Evolutionary conservation across 495 filamentous ascomycete genomes (phyloP).

Genomic region (Penicillium angulare): DNA sequence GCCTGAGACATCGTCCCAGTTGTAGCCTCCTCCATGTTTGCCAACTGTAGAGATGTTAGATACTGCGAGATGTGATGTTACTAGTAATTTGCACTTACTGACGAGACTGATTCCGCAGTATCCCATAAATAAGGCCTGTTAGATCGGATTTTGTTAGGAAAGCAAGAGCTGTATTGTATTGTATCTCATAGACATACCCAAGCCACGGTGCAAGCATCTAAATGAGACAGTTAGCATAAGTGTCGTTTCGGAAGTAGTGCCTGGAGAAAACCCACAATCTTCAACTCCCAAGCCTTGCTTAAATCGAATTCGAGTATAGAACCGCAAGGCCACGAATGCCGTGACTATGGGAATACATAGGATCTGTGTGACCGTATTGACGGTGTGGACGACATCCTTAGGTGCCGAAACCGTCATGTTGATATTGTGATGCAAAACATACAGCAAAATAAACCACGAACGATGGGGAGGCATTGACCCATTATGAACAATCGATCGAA

Average conservation of each 20-base stretch:
- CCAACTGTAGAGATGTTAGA: constrained; percentile 23
- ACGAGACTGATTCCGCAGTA: constrained; percentile 38
- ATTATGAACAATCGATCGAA: not conserved
- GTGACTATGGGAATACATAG: constrained; percentile 45
- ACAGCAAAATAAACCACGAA: not conserved
- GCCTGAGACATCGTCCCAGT: constrained; percentile 24
- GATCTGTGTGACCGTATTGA: constrained; percentile 43
- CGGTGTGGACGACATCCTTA: constrained; percentile 34
- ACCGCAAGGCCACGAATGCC: constrained; percentile 36
- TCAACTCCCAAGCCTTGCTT: constrained; percentile 36
- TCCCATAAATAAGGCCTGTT: constrained; percentile 35
- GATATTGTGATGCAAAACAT: not conserved
- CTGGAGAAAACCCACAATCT: constrained; percentile 34
- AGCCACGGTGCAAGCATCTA: constrained; percentile 33
- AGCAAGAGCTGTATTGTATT: not conserved
- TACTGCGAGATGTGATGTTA: not conserved
- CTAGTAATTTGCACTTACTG: constrained; percentile 18
- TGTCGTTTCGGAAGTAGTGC: not conserved
- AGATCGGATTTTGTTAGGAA: not conserved
- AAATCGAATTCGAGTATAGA: constrained; percentile 37
- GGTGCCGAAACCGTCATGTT: constrained; percentile 16
- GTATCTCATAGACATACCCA: constrained; percentile 32
- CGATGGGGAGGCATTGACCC: not conserved
- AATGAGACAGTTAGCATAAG: constrained; percentile 9
- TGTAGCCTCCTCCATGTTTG: constrained; percentile 38